phyloP scores from a whole-genome alignment of 805 yeast species.

The Metschnikowia koreensis region DNA sequence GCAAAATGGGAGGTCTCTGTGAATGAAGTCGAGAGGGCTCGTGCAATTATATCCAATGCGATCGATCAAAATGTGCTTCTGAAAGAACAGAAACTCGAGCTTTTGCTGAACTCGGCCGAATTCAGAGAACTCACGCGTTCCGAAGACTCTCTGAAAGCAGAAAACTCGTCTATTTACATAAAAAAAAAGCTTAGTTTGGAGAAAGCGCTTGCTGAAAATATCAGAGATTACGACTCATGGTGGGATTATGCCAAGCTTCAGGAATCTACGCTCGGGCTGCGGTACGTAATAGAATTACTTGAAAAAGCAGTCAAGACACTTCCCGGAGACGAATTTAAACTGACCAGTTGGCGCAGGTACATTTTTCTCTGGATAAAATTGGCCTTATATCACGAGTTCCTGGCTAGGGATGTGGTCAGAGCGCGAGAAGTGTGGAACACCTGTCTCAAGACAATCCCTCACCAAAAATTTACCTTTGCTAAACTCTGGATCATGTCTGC shows the following conservation, averaged over 20 bases:
- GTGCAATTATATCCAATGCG: slow-evolving; percentile 55
- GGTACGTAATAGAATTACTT: slow-evolving; percentile 34
- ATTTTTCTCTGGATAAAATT: slow-evolving; percentile 68
- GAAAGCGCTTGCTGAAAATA: slow-evolving; percentile 41
- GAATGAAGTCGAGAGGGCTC: slow-evolving; percentile 60
- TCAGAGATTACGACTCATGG: slow-evolving; percentile 75
- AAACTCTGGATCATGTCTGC: slow-evolving; percentile 72
- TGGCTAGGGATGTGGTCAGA: slow-evolving; percentile 36
- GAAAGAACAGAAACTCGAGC: slow-evolving; percentile 16
- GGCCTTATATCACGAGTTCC: slow-evolving; percentile 60
- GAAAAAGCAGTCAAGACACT: slow-evolving; percentile 42
- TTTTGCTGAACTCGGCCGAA: slow-evolving; percentile 41
- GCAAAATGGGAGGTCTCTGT: slow-evolving; percentile 67
- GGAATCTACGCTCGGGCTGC: slow-evolving; percentile 33
- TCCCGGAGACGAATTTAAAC: slow-evolving; percentile 36
- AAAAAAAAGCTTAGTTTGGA: slow-evolving; percentile 61
- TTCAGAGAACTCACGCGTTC: slow-evolving; percentile 54
- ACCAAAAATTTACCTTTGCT: slow-evolving; percentile 59
- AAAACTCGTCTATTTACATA: slow-evolving; percentile 28
- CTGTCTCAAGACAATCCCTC: slow-evolving; percentile 54
- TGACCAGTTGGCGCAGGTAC: slow-evolving; percentile 62
- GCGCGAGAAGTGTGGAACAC: slow-evolving; percentile 53
- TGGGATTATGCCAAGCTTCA: slow-evolving; percentile 65
- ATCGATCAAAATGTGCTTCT: slow-evolving; percentile 27
- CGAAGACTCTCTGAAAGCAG: neutral